Evolutionary conservation across 106 monocot species (phyloP).

Genomic region (Dendrobium catenatum): DNA sequence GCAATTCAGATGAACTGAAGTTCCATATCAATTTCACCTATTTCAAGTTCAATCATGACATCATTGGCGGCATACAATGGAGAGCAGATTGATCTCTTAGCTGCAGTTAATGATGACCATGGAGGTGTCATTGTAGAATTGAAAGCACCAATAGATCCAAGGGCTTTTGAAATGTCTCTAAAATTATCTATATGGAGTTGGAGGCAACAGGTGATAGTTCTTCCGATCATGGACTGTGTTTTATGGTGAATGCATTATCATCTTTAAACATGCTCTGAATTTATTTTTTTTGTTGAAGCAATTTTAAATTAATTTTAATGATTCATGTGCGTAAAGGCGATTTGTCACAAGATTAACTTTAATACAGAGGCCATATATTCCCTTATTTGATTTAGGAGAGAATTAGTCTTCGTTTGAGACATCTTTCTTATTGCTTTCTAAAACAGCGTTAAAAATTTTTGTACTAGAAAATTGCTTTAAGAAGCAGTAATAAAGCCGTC

Average conservation of each 20-base stretch:
- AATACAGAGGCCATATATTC: not conserved
- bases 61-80: not conserved
- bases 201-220: constrained; percentile 52
- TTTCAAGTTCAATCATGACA: not conserved
- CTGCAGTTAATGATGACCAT: constrained; percentile 53
- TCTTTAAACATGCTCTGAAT: too few relatives aligned
- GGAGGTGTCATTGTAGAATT: constrained; percentile 81
- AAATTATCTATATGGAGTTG: constrained; percentile 50
- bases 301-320: not conserved
- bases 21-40: not conserved
- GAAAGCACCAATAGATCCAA: constrained; percentile 47
- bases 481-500: too few relatives aligned
- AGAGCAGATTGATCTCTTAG: constrained; percentile 35
- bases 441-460: too few relatives aligned
- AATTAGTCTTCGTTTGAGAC: not conserved
- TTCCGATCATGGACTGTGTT: not conserved
- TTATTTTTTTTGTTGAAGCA: not conserved
- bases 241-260: not conserved
- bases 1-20: not conserved
- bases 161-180: constrained; percentile 42
- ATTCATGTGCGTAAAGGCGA: not conserved
- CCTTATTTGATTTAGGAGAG: not conserved
- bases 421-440: too few relatives aligned
- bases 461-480: too few relatives aligned
- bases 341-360: not conserved